Evolutionary conservation across 208 protist species (phyloP).

Genomic region (Leishmania tropica): DNA sequence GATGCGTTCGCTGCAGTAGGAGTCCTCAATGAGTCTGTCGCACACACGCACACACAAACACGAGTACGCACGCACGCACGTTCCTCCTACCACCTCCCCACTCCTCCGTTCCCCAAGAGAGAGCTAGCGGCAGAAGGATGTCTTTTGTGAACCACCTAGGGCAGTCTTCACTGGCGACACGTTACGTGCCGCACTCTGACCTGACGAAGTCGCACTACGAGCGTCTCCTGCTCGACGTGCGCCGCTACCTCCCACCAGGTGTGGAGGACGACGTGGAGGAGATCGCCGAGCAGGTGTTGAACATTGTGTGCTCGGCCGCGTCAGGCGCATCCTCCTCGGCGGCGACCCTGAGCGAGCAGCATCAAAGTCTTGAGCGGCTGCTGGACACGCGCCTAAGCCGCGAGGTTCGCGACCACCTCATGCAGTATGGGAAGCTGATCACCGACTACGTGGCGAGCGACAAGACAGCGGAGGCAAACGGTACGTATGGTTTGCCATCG

Average conservation of each 20-base stretch:
- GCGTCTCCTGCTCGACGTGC: slow-evolving; percentile 74
- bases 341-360: slow-evolving; percentile 44
- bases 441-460: slow-evolving; percentile 79
- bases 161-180: slow-evolving; percentile 23
- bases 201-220: slow-evolving; percentile 80
- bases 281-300: slow-evolving; percentile 78
- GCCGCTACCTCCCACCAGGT: slow-evolving; percentile 78
- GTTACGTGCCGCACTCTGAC: slow-evolving; percentile 80
- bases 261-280: slow-evolving; percentile 76
- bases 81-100: too few relatives aligned
- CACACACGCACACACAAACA: neutral
- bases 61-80: neutral
- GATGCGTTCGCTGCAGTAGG: neutral
- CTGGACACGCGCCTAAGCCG: slow-evolving; percentile 69
- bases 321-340: slow-evolving; percentile 17
- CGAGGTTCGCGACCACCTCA: slow-evolving; percentile 61
- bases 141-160: slow-evolving; percentile 17
- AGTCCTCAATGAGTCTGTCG: neutral
- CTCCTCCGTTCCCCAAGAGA: neutral
- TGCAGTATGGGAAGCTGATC: slow-evolving; percentile 78
- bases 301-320: slow-evolving; percentile 54
- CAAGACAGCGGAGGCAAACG: slow-evolving; percentile 5
- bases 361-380: slow-evolving; percentile 62
- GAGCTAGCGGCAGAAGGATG: slow-evolving; percentile 8
- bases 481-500: slow-evolving; percentile 5